These are phyloP conservation scores for Uronychia binucleata DNA, from an alignment of 73 alveolate genomes.

Conservation along the genomic window DNA sequence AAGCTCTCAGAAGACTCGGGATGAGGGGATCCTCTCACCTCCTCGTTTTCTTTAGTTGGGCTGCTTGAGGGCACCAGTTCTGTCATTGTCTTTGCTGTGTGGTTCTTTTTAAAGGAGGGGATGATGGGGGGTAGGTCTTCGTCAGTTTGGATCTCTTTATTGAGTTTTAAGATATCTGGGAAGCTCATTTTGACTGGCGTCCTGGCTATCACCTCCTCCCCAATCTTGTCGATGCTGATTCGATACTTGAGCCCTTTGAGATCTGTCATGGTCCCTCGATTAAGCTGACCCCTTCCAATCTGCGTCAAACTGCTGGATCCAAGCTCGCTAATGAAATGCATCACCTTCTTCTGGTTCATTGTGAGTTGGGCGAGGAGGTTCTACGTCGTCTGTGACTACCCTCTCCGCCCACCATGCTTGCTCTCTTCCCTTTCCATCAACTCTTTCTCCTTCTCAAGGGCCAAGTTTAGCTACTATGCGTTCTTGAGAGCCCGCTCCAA, in stretches of 20 bases:
- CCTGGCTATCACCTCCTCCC: no score
- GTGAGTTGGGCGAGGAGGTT: constrained; percentile 22
- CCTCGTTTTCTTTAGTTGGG: neutral
- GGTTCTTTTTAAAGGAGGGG: neutral
- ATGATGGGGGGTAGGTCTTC: neutral
- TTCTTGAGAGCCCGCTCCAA: constrained; percentile 15
- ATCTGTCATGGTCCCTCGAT: constrained; percentile 28
- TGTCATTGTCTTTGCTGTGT: neutral
- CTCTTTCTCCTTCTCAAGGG: constrained; percentile 21
- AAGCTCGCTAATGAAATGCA: constrained; percentile 30
- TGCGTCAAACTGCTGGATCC: constrained; percentile 7
- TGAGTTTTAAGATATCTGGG: constrained; percentile 7
- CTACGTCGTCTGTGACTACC: neutral
- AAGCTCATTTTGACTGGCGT: neutral
- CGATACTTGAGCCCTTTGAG: constrained; percentile 13
- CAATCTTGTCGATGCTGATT: neutral
- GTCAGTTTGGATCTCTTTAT: constrained; percentile 10
- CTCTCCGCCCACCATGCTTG: neutral
- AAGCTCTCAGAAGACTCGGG: neutral
- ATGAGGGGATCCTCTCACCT: neutral
- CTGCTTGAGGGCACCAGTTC: neutral
- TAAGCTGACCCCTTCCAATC: neutral
- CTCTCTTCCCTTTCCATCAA: neutral
- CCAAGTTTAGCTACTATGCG: constrained; percentile 14
- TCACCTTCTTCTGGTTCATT: constrained; percentile 32